Evolutionary conservation across 106 monocot genomes (phyloP).

Genomic region (Alisma plantagoaquatica): DNA sequence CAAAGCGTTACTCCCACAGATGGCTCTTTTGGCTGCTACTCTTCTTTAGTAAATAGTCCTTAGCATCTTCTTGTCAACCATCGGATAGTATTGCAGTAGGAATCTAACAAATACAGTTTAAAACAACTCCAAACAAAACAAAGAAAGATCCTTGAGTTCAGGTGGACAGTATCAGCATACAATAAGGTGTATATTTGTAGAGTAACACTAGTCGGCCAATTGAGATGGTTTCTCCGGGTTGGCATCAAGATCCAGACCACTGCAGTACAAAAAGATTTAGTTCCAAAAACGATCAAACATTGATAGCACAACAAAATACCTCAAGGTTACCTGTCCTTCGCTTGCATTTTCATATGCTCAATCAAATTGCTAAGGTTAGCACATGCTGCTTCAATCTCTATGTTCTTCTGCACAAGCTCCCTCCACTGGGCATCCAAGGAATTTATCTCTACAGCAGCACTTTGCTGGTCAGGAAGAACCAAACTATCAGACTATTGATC

Average conservation of each 20-base stretch:
- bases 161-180: too few species aligned
- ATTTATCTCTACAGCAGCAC: constrained; percentile 53
- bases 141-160: too few species aligned
- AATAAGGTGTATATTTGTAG: too few species aligned
- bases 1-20: too few species aligned
- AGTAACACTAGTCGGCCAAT: too few species aligned
- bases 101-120: too few species aligned
- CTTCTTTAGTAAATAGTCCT: too few species aligned
- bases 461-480: constrained; percentile 85
- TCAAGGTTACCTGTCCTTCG: constrained; percentile 35
- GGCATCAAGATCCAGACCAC: constrained; percentile 31
- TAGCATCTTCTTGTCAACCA: too few species aligned
- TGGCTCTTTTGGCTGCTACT: too few species aligned
- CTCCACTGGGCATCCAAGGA: constrained; percentile 57
- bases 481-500: too few species aligned
- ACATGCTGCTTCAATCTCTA: constrained; percentile 67
- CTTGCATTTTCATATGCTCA: constrained; percentile 43
- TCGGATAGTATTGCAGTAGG: too few species aligned
- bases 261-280: constrained; percentile 11
- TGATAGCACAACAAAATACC: neutral
- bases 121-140: too few species aligned
- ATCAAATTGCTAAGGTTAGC: constrained; percentile 50
- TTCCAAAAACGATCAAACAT: neutral
- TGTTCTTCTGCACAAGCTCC: constrained; percentile 79
- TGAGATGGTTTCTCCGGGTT: constrained; percentile 5